Conservation (phyloP, 257 asterid species). For the Solanum megistacrolobum region DNA sequence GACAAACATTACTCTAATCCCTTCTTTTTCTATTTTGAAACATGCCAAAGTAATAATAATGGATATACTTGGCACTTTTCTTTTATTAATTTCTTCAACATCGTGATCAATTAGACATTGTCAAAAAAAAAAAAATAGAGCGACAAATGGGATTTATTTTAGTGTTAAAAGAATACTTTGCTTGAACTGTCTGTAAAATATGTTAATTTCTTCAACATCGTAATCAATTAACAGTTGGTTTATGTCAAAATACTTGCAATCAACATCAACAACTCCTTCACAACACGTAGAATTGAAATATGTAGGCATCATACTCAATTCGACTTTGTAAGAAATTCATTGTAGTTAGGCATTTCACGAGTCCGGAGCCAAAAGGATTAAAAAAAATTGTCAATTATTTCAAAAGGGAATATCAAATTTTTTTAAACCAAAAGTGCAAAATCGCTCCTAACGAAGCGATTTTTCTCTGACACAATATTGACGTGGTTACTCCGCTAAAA, state of each 20-base stretch:
- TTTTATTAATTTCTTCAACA: not conserved
- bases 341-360: no score
- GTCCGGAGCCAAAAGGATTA: fast-evolving
- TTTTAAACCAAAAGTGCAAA: no score
- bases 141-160: no score
- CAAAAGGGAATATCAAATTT: fast-evolving
- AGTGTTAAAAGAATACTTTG: not conserved
- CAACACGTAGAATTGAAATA: not conserved
- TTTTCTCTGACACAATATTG: no score
- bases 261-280: not conserved
- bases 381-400: no score
- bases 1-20: not conserved
- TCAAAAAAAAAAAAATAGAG: no score
- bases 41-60: not conserved
- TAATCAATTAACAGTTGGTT: no score
- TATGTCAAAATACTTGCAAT: no score
- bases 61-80: not conserved
- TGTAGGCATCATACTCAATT: no score
- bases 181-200: not conserved
- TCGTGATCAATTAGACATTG: not conserved
- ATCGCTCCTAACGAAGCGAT: no score
- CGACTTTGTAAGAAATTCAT: no score
- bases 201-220: not conserved
- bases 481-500: no score
- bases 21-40: not conserved